Evolutionary conservation across 2,329 filamentous ascomycete species (phyloP).

Genomic region (Xylaria sp.): DNA sequence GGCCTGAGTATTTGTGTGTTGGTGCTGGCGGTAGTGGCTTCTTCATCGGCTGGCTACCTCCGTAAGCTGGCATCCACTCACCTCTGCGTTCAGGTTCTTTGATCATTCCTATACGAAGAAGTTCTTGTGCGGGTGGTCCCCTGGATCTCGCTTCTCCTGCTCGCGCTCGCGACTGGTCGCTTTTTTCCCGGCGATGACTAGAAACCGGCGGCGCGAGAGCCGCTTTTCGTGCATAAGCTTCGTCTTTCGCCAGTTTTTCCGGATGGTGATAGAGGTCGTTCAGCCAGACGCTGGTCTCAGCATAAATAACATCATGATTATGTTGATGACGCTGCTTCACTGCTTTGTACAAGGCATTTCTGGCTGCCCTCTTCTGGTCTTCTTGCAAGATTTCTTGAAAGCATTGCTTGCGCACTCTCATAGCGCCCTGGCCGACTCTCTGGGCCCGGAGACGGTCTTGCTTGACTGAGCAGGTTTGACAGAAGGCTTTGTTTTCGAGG

Average conservation of each 20-base stretch:
- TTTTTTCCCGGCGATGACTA: not conserved
- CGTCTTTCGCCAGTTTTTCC: constrained; percentile 36
- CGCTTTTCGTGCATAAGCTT: constrained; percentile 33
- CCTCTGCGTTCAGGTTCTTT: not conserved
- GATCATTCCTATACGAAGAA: not conserved
- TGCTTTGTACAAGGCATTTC: constrained; percentile 17
- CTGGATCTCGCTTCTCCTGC: not conserved
- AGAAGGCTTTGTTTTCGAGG: constrained; percentile 33
- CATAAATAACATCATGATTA: constrained; percentile 27
- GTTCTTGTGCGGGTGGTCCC: constrained; percentile 9
- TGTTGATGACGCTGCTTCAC: constrained; percentile 9
- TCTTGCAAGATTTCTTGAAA: constrained; percentile 35
- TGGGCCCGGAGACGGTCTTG: constrained; percentile 29
- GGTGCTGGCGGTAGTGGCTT: constrained; percentile 29
- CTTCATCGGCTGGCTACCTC: constrained; percentile 21
- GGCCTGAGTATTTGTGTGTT: constrained; percentile 20
- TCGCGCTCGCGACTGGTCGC: not conserved
- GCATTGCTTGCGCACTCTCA: constrained; percentile 34
- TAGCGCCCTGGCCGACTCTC: constrained; percentile 41
- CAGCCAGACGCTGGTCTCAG: constrained; percentile 40
- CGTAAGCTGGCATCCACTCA: constrained; percentile 18
- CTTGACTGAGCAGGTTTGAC: constrained; percentile 40
- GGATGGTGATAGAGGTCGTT: constrained; percentile 41
- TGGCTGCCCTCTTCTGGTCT: constrained; percentile 28
- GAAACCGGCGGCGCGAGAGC: constrained; percentile 38